A percentile compares a stretch with the other conserved stretches of the same genome.
These are phyloP conservation scores for Lachnellula arida DNA, from an alignment of 2,329 filamentous ascomycete genomes.

Conservation along the genomic window DNA sequence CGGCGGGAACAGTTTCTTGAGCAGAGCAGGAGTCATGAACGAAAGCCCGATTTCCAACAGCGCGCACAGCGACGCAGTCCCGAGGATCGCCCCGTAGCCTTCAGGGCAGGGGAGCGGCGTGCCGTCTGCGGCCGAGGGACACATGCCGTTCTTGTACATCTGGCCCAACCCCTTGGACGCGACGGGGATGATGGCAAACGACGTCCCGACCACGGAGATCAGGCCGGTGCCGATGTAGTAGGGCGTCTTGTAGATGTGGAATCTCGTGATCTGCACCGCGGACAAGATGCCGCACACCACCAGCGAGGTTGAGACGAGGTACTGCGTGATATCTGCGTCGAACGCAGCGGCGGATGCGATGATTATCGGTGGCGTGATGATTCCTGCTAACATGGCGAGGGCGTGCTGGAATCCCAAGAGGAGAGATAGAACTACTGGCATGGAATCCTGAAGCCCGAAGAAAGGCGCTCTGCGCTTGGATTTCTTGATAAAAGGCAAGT, in stretches of 20 bases:
- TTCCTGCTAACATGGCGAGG: conserved; percentile 63
- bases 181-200: conserved; percentile 71
- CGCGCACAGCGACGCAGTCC: conserved; percentile 62
- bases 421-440: conserved; percentile 70
- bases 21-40: conserved; percentile 62
- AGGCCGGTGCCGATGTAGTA: conserved; percentile 77
- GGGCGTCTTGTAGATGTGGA: conserved; percentile 65
- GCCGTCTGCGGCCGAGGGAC: conserved; percentile 46
- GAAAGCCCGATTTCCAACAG: conserved; percentile 68
- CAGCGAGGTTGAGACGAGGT: conserved; percentile 53
- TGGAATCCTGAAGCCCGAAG: conserved; percentile 75
- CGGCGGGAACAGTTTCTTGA: conserved; percentile 72
- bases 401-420: conserved; percentile 72
- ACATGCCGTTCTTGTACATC: conserved; percentile 73
- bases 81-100: conserved; percentile 70
- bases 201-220: conserved; percentile 74
- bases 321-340: conserved; percentile 56
- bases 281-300: conserved; percentile 76
- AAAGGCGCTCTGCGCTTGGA: conserved; percentile 60
- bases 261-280: conserved; percentile 70
- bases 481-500: conserved; percentile 76
- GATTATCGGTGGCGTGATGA: conserved; percentile 76
- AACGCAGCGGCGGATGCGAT: conserved; percentile 58
- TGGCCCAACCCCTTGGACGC: conserved; percentile 67
- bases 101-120: conserved; percentile 66